Conservation (phyloP, 495 filamentous ascomycete genomes). For the Annulohypoxylon stygium region DNA sequence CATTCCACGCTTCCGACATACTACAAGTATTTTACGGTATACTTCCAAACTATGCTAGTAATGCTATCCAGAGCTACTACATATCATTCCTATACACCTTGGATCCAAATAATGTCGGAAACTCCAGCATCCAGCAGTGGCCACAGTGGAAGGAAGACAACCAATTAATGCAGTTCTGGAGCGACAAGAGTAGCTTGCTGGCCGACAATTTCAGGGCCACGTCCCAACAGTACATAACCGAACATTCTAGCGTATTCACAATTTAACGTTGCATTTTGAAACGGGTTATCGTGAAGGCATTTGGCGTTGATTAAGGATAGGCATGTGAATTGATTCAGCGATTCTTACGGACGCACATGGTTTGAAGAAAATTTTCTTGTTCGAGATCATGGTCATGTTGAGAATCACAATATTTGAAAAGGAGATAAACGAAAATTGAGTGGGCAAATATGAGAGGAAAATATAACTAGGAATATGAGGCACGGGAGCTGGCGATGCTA, state of each 20-base stretch:
- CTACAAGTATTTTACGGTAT: conserved; percentile 74
- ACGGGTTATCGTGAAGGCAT: not conserved
- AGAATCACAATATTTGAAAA: not conserved
- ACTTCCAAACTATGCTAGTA: conserved; percentile 71
- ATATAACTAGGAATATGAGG: not conserved
- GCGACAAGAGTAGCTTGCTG: conserved; percentile 58
- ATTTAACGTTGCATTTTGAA: conserved; percentile 58
- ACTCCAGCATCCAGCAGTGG: conserved; percentile 63
- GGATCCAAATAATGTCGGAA: conserved; percentile 70
- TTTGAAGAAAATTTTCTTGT: not conserved
- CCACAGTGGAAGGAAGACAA: conserved; percentile 69
- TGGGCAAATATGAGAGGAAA: not conserved
- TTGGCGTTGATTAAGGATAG: conserved; percentile 9
- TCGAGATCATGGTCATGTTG: not conserved
- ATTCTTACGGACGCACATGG: not conserved
- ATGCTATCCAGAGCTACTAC: conserved; percentile 71
- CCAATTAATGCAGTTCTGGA: conserved; percentile 70
- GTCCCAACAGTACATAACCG: conserved; percentile 62
- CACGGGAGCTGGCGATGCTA: not conserved
- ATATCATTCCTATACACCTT: conserved; percentile 73
- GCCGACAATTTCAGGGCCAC: conserved; percentile 71
- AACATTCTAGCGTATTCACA: conserved; percentile 61
- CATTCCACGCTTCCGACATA: conserved; percentile 77
- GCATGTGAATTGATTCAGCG: not conserved
- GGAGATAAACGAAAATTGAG: not conserved